A percentile compares a stretch with the other conserved stretches of the same genome.
Evolutionary conservation across 2,329 filamentous ascomycete species (phyloP).

Genomic region (Diatrype stigma): DNA sequence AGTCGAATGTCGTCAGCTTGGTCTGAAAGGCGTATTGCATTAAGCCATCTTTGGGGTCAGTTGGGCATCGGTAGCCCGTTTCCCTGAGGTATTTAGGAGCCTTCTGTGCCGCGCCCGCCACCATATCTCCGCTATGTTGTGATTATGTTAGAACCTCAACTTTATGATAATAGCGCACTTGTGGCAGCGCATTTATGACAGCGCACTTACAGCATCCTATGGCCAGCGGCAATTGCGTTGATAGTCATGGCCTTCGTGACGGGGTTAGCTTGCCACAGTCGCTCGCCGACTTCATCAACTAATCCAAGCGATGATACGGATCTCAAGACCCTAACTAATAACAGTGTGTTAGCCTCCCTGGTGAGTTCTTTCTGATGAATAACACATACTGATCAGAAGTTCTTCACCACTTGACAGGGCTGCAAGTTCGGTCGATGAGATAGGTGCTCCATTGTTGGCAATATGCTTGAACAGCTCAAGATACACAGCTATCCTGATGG

Average conservation of each 20-base stretch:
- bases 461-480: slow-evolving; percentile 23
- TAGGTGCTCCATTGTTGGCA: slow-evolving; percentile 2
- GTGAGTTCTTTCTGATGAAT: not conserved
- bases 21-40: slow-evolving; percentile 25
- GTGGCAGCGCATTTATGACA: not conserved
- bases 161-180: not conserved
- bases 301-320: slow-evolving; percentile 18
- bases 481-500: slow-evolving; percentile 18
- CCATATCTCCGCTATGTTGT: slow-evolving; percentile 12
- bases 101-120: slow-evolving; percentile 13
- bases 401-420: slow-evolving; percentile 19
- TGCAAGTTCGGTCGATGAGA: slow-evolving; percentile 18
- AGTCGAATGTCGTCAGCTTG: slow-evolving; percentile 19
- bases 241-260: slow-evolving; percentile 23
- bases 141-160: not conserved
- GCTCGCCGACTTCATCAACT: slow-evolving; percentile 18
- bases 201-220: slow-evolving; percentile 21
- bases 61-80: slow-evolving; percentile 19
- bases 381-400: slow-evolving; percentile 18
- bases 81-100: slow-evolving; percentile 20
- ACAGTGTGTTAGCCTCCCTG: not conserved
- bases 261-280: slow-evolving; percentile 18
- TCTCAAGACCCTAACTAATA: slow-evolving; percentile 20
- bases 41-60: slow-evolving; percentile 18
- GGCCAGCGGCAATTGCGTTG: slow-evolving; percentile 21